These are phyloP conservation scores for Pseudogymnoascus sp. DNA, from an alignment of 2,329 filamentous ascomycete species.

Conservation along the genomic window DNA sequence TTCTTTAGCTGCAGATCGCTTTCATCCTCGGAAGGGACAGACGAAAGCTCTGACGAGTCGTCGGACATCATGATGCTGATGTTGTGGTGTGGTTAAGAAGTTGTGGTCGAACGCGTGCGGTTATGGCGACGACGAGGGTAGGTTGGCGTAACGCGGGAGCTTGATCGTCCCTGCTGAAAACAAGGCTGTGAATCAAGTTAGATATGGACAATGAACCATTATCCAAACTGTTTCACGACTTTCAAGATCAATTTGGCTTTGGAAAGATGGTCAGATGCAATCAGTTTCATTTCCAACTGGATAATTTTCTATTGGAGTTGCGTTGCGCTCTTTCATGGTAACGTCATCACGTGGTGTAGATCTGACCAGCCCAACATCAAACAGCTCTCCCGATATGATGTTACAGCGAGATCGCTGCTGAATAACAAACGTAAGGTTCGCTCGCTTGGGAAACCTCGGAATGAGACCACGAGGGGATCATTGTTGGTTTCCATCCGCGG, in stretches of 20 bases:
- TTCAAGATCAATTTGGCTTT: not conserved
- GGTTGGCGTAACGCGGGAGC: not conserved
- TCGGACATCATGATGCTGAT: constrained; percentile 37
- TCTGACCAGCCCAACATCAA: constrained; percentile 2
- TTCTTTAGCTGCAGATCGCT: constrained; percentile 41
- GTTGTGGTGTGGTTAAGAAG: constrained; percentile 12
- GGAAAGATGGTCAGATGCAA: not conserved
- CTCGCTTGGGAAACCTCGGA: not conserved
- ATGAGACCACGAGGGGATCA: not conserved
- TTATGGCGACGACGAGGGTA: not conserved
- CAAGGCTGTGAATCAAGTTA: not conserved
- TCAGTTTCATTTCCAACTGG: not conserved
- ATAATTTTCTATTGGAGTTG: constrained; percentile 6
- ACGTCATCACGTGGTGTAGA: constrained; percentile 7
- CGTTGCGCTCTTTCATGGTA: not conserved
- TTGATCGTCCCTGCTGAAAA: not conserved
- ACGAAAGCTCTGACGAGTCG: constrained; percentile 56
- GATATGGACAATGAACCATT: not conserved
- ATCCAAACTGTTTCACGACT: not conserved
- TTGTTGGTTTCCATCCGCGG: not conserved
- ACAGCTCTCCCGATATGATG: not conserved
- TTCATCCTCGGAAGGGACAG: constrained; percentile 46
- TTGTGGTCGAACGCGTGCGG: not conserved
- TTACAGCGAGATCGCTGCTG: not conserved
- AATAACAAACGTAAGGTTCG: not conserved